Percentiles rank a stretch among this genome's conserved stretches.
Conservation (phyloP, 2,329 filamentous ascomycete species). For the Phialocephala subalpina region DNA sequence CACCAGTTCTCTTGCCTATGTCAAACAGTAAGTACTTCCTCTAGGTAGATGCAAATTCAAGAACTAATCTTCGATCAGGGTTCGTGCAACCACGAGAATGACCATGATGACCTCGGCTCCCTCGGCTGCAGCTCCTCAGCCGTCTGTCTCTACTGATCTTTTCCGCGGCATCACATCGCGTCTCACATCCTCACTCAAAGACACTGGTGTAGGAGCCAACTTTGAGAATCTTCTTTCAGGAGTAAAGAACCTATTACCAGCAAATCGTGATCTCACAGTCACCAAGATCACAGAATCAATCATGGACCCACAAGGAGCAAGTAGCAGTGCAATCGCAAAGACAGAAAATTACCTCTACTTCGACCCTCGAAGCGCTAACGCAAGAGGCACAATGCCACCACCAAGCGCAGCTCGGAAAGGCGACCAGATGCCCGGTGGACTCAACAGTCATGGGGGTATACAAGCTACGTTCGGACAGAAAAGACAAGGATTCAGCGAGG, state of each 20-base stretch:
- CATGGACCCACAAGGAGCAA: conserved; percentile 93
- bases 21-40: conserved; percentile 74
- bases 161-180: conserved; percentile 93
- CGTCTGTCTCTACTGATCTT: conserved; percentile 72
- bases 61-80: conserved; percentile 54
- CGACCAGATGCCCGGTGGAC: conserved; percentile 51
- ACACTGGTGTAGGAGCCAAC: conserved; percentile 84
- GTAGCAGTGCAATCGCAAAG: conserved; percentile 91
- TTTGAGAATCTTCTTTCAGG: conserved; percentile 94
- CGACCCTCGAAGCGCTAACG: conserved; percentile 92
- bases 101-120: conserved; percentile 94
- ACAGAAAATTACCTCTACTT: conserved; percentile 98
- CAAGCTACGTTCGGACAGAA: conserved; percentile 89
- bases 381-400: conserved; percentile 88
- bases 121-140: conserved; percentile 62
- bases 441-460: conserved; percentile 66
- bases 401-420: conserved; percentile 66
- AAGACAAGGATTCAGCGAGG: conserved; percentile 87
- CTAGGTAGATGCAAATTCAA: background rate
- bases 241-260: conserved; percentile 98
- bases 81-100: conserved; percentile 96
- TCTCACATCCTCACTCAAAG: conserved; percentile 92
- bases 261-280: conserved; percentile 92
- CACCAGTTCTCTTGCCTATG: conserved; percentile 80
- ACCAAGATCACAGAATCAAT: conserved; percentile 98